Evolutionary conservation across 108 stramenopile species (phyloP).

Genomic region (Pseudonitzschia multistriata): DNA sequence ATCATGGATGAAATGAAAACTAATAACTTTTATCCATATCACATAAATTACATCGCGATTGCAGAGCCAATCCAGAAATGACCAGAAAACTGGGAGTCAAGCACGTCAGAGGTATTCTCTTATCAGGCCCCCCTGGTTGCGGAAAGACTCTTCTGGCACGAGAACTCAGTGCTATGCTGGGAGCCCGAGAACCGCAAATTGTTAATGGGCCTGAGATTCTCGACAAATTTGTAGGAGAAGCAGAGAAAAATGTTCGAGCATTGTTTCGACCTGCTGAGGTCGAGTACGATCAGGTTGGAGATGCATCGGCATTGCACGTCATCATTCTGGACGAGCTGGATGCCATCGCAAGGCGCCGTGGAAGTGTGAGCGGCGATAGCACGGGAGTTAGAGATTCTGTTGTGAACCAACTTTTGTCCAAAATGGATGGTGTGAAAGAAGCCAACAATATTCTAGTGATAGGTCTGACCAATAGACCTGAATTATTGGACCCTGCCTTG

Average conservation of each 20-base stretch:
- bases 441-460: constrained; percentile 76
- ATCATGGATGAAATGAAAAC: neutral
- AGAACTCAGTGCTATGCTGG: constrained; percentile 85
- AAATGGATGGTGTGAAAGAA: constrained; percentile 89
- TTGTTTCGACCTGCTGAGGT: constrained; percentile 69
- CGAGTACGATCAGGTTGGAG: constrained; percentile 63
- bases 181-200: constrained; percentile 92
- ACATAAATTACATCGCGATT: neutral
- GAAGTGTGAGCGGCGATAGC: constrained; percentile 59
- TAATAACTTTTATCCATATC: neutral
- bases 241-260: constrained; percentile 70
- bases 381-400: constrained; percentile 80
- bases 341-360: constrained; percentile 80
- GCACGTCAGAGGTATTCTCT: constrained; percentile 80
- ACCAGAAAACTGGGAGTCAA: constrained; percentile 81
- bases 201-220: constrained; percentile 75
- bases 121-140: constrained; percentile 80
- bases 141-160: constrained; percentile 91
- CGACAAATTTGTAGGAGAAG: constrained; percentile 79
- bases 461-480: constrained; percentile 86
- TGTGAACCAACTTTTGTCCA: constrained; percentile 88
- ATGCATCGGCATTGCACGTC: constrained; percentile 74
- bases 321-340: constrained; percentile 91
- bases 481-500: constrained; percentile 81
- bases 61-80: constrained; percentile 81